These are phyloP conservation scores for Galerina marginata DNA, from an alignment of 768 basidiomycete species.

Conservation along the genomic window DNA sequence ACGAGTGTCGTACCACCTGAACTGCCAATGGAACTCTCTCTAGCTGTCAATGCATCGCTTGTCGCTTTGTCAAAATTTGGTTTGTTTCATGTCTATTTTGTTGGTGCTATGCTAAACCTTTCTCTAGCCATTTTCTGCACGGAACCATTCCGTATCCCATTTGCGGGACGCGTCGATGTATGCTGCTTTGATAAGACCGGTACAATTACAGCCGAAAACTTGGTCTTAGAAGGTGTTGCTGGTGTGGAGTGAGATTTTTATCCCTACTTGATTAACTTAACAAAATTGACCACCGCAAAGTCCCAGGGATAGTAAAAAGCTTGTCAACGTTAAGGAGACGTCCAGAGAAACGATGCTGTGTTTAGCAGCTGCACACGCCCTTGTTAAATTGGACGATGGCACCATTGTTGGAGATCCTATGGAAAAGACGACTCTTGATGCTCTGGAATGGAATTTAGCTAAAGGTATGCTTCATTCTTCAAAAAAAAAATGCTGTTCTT, in stretches of 20 bases:
- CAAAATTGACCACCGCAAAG: conserved; percentile 1
- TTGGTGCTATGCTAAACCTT: neutral
- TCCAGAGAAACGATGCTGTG: conserved; percentile 81
- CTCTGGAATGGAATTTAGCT: conserved; percentile 84
- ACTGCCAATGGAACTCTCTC: conserved; percentile 94
- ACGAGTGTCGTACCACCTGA: conserved; percentile 99
- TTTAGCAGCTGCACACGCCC: conserved; percentile 92
- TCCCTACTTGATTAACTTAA: neutral
- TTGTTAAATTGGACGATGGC: conserved; percentile 94
- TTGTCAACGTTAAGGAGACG: conserved; percentile 81
- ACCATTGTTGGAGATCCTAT: conserved; percentile 96
- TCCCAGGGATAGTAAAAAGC: conserved; percentile 56
- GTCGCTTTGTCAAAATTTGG: conserved; percentile 93
- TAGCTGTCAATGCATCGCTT: conserved; percentile 94
- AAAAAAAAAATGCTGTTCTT: neutral
- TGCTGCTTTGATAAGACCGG: conserved; percentile 99
- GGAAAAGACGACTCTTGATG: conserved; percentile 95
- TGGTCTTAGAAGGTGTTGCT: conserved; percentile 92
- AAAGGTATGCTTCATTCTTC: conserved; percentile 51
- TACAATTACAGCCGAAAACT: conserved; percentile 94
- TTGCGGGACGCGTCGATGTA: conserved; percentile 93
- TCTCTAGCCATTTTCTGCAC: conserved; percentile 94
- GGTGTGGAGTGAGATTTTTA: conserved; percentile 81
- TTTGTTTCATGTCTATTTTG: conserved; percentile 43
- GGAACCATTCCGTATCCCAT: conserved; percentile 97